phyloP scores from a whole-genome alignment of 2,329 filamentous ascomycete species.

The Aspergillus neotritici region DNA sequence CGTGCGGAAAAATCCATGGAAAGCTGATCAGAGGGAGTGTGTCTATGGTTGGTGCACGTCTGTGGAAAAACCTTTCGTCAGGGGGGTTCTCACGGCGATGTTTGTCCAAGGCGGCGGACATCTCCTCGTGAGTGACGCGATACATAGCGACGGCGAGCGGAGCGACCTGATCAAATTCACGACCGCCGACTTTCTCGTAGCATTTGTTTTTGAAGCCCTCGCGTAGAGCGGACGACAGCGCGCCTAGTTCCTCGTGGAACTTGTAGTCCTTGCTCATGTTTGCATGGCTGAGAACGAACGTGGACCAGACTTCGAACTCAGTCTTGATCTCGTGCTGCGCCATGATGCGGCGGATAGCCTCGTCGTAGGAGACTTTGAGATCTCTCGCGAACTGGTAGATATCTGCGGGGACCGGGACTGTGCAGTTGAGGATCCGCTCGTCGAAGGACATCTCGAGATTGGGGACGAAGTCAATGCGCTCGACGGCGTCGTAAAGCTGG shows the following conservation, averaged over 20 bases:
- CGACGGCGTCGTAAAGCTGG: constrained; percentile 72
- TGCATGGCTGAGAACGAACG: constrained; percentile 73
- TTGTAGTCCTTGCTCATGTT: constrained; percentile 74
- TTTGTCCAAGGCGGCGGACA: constrained; percentile 54
- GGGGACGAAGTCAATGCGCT: constrained; percentile 63
- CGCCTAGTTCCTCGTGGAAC: constrained; percentile 73
- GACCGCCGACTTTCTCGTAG: constrained; percentile 57
- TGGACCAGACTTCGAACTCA: constrained; percentile 88
- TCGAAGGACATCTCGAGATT: constrained; percentile 72
- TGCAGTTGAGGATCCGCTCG: constrained; percentile 58
- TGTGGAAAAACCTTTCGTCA: constrained; percentile 9
- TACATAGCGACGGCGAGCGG: constrained; percentile 86
- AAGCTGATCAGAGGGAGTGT: constrained; percentile 83
- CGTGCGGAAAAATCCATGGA: constrained; percentile 78
- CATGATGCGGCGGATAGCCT: constrained; percentile 70
- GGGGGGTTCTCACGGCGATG: constrained; percentile 27
- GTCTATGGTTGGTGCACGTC: constrained; percentile 11
- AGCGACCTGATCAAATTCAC: constrained; percentile 55
- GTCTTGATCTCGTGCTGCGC: constrained; percentile 75
- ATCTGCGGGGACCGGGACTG: constrained; percentile 52
- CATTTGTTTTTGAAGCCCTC: constrained; percentile 64
- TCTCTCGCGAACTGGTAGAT: constrained; percentile 55
- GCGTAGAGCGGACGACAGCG: constrained; percentile 60
- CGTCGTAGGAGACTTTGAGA: constrained; percentile 75
- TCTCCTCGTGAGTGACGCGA: constrained; percentile 67